These are phyloP conservation scores for Penicillium sp. DNA, from an alignment of 2,329 filamentous ascomycete genomes.

Conservation along the genomic window DNA sequence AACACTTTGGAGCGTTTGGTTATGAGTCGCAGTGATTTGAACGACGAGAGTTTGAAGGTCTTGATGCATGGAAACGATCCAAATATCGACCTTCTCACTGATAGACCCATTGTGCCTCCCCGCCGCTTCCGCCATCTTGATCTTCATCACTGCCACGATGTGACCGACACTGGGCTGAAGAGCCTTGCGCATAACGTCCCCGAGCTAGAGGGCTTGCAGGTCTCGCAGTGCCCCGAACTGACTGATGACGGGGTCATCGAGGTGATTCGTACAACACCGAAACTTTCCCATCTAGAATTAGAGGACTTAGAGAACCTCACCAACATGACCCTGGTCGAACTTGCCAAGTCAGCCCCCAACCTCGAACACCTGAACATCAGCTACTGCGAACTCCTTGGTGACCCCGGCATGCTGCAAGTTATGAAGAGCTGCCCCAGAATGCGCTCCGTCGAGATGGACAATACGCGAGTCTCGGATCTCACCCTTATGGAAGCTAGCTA, in stretches of 20 bases:
- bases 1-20: constrained; percentile 85
- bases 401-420: constrained; percentile 80
- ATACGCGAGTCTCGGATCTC: constrained; percentile 86
- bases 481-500: constrained; percentile 81
- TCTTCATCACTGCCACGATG: constrained; percentile 73
- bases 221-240: constrained; percentile 76
- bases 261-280: constrained; percentile 74
- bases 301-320: constrained; percentile 82
- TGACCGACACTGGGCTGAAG: constrained; percentile 75
- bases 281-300: constrained; percentile 83
- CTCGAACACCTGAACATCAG: constrained; percentile 85
- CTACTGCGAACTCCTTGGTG: constrained; percentile 85
- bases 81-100: constrained; percentile 79
- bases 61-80: constrained; percentile 78
- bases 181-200: constrained; percentile 75
- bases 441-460: constrained; percentile 81
- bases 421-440: constrained; percentile 75
- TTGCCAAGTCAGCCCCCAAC: constrained; percentile 78
- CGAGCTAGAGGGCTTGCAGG: constrained; percentile 77
- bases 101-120: constrained; percentile 73
- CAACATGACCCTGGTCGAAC: constrained; percentile 72
- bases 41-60: constrained; percentile 71
- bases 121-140: constrained; percentile 83
- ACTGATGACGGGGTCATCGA: constrained; percentile 73
- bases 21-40: constrained; percentile 76